Evolutionary conservation across 2,329 filamentous ascomycete species (phyloP), one percentile per base, ranked within the genome.

Genomic region (Nannizziopsis barbatae): DNA sequence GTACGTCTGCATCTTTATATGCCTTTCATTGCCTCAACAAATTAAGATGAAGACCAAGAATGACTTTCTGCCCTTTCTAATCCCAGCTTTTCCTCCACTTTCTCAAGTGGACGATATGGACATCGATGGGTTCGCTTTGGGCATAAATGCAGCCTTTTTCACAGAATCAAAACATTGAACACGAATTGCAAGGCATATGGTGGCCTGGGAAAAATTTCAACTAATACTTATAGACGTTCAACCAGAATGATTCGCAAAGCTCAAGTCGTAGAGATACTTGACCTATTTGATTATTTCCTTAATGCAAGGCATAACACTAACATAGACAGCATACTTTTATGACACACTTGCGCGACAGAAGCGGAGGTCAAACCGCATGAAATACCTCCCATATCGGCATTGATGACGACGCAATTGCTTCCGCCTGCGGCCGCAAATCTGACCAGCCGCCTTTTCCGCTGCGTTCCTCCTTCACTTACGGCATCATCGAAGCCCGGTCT

Each of bases 401-500:
- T 27, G 22, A 27, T 27, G 22, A 27, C 22, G 22, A 27, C 22
- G 22, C 22, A 3, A 27, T 27, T 7, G 7, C 22, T 27, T 7
- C 7, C 22, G 4, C 22, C 7, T 4, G 22, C 7, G 22, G 3
- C 7, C 22, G 22, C 7, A 7, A 27, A 7, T 7, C 22, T 27
- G 4, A 27, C 7, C 22, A 27, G 22, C 22, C 22, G 22, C 22
- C 22, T 27, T 27, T 27, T 27, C 22, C 22, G 22, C 7, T 27
- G 3, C 7, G 4, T 27, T 7, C 22, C 9, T 5, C 15, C 15
- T 22, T 18, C 9, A 18, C 18, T 9, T 12, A 52, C 45, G 66
- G 67, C 67, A 67, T 60, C 57, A 63, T 70, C 67, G 67, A 70
- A 70, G 67, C 64, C 65, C 69, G 61, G 63, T 69, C 55, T 55